A percentile compares a stretch with the other conserved stretches of the same genome.
Evolutionary conservation across 78 protist genomes (phyloP).

Genomic region (Polysphondylium violaceum): DNA sequence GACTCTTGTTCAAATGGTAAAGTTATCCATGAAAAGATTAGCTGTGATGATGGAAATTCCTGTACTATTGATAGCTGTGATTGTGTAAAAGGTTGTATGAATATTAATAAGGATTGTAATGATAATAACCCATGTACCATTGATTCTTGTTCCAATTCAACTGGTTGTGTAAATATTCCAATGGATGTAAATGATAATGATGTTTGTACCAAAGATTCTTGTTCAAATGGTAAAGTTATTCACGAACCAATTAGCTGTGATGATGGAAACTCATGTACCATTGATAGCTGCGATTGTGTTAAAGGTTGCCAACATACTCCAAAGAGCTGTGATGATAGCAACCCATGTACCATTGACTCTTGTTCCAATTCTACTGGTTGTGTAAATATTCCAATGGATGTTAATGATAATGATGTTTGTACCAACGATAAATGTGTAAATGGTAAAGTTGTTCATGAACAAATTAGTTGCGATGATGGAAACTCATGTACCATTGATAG

Average conservation of each 20-base stretch:
- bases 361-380: conserved; percentile 43
- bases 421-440: conserved; percentile 50
- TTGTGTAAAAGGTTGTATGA: not conserved
- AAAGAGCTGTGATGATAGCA: conserved; percentile 4
- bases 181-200: conserved; percentile 10
- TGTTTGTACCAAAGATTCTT: conserved; percentile 20
- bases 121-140: conserved; percentile 57
- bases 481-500: conserved; percentile 34
- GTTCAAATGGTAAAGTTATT: not conserved
- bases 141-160: conserved; percentile 16
- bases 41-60: conserved; percentile 31
- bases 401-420: conserved; percentile 22
- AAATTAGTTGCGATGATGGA: conserved; percentile 30
- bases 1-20: not conserved
- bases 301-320: conserved; percentile 43
- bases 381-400: not conserved
- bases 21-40: not conserved
- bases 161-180: conserved; percentile 39
- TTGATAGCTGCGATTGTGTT: conserved; percentile 18
- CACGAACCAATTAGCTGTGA: conserved; percentile 16
- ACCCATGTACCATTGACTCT: conserved; percentile 21
- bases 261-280: conserved; percentile 45
- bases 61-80: conserved; percentile 52
- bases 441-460: too few relatives aligned
- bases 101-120: conserved; percentile 1